Evolutionary conservation across 768 basidiomycete species (phyloP), one percentile per base, ranked within the genome.

Genomic region (Rhizopogon vesiculosus): DNA sequence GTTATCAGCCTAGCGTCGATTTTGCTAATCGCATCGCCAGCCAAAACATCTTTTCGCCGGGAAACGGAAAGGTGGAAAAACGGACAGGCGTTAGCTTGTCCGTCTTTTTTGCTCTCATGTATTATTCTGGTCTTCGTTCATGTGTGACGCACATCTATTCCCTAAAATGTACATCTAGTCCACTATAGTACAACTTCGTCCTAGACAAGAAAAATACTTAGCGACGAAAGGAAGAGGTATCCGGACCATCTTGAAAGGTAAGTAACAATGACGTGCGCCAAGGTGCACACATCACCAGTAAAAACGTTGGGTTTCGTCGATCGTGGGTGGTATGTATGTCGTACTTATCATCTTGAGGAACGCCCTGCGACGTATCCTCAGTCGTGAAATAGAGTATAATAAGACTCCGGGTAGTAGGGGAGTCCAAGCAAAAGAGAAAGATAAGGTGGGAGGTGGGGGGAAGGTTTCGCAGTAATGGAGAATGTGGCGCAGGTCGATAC

Each of bases 21-120:
- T 18, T 28, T 48, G 7, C 41, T 28, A 25, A 43, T 40, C 56
- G 43, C 50, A 28, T 42, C 60, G 59, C 29, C 61, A 91, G 91
- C 91, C 91, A 49, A 91, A 90, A 70, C 89, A 91, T 76, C 72
- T 93, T 51, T 92, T 85, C 65, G 74, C 89, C 50, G 91, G 91
- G 28, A 92, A 93, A 72, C 83, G 89, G 63, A 87, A 89, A 68
- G 80, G 71, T 45, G 90, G 90, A 62, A 92, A 91, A 75, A 91
- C 88, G 42, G 77, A 84, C 67, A 80, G 90, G 66, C 76, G 86
- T 49, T 49, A 49, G 9, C 15, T 19, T 15, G 35, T 8, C 22
- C 19, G 18, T 22, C 15, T 49, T 49, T 15, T 49, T 38, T 2
- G 15, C 15, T 48, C 7, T 38, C 15, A 49, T 38, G 48, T 49